Base-by-base conservation (phyloP, 139 green algal genomes). In the Chlorella sp. region DNA sequence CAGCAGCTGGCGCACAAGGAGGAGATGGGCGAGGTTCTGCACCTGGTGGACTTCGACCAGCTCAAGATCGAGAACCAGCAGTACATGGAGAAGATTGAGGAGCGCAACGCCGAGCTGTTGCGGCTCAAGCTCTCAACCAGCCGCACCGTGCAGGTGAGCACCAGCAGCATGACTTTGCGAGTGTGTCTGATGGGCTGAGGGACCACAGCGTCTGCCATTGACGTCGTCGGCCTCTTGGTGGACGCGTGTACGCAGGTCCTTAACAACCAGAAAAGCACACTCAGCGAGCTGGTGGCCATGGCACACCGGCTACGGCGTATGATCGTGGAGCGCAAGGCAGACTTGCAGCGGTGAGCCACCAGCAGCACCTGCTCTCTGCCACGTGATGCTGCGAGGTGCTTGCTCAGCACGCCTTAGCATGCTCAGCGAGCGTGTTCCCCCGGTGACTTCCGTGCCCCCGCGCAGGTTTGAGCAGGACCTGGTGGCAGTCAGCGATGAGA, bases 41-140 rank as follows among this genome's bases (percentile, higher is more conserved):
- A 90, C 65, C 74, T 83, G 26, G 86, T 96, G 0, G 92, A 97
- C 82, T 96, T 97, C 78, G 92, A 97, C 72, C 88, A 94, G 81
- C 85, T 96, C 4, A 95, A 95, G 78, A 97, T 97, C 62, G 89
- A 97, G 73, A 93, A 95, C 79, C 87, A 94, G 80, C 90, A 95
- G 79, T 91, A 92, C 76, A 78, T 94, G 80, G 86, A 92, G 82
- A 85, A 81, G 27, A 92, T 95, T 32, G 88, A 95, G 77, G 86
- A 90, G 72, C 84, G 89, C 31, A 96, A 95, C 82, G 89, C 79
- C 49, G 91, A 94, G 77, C 86, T 96, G 67, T 77, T 95, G 42
- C 71, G 83, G 30, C 84, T 94, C 23, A 96, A 96, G 83, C 74
- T 92, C 0, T 89, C 82, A 5, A 93, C 91, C 5, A 86, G 82